These are phyloP conservation scores for Phialemonium atrogriseum DNA, from an alignment of 2,329 filamentous ascomycete genomes.

Conservation along the genomic window DNA sequence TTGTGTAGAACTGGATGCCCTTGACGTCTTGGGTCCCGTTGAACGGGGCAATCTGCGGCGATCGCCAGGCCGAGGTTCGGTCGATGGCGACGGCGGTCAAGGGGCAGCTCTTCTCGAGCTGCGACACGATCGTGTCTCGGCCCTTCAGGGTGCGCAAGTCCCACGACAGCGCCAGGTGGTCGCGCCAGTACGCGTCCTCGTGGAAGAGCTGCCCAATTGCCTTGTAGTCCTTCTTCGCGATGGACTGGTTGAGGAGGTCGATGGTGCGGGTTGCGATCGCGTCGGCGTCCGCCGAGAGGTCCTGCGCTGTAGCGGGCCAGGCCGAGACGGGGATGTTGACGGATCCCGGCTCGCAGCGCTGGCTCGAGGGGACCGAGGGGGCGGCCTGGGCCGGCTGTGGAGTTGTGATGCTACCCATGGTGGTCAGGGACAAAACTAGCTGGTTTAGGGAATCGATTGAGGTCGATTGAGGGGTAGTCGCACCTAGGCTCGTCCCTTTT, in stretches of 20 bases:
- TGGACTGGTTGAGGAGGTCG: constrained; percentile 26
- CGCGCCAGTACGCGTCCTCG: constrained; percentile 46
- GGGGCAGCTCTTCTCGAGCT: constrained; percentile 21
- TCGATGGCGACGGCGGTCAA: constrained; percentile 29
- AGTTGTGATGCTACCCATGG: constrained; percentile 1
- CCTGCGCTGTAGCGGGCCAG: constrained; percentile 29
- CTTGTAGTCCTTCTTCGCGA: constrained; percentile 23
- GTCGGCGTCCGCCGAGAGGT: constrained; percentile 24
- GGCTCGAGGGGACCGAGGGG: constrained; percentile 10
- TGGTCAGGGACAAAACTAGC: too few relatives aligned
- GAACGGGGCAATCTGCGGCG: constrained; percentile 31
- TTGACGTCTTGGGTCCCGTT: constrained; percentile 32
- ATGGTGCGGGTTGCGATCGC: constrained; percentile 27
- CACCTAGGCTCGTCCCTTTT: too few relatives aligned
- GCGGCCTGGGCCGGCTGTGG: too few relatives aligned
- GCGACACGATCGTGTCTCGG: constrained; percentile 26
- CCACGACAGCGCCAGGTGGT: constrained; percentile 49
- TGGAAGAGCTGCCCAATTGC: constrained; percentile 35
- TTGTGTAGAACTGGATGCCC: constrained; percentile 43
- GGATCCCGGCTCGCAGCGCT: constrained; percentile 25
- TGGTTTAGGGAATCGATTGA: too few relatives aligned
- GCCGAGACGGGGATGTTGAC: constrained; percentile 27
- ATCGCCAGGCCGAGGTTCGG: constrained; percentile 26
- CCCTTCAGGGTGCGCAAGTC: constrained; percentile 46
- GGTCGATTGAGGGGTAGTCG: too few relatives aligned